phyloP scores from a whole-genome alignment of 306 rosid species.

The Oxytropis ochrocephala region DNA sequence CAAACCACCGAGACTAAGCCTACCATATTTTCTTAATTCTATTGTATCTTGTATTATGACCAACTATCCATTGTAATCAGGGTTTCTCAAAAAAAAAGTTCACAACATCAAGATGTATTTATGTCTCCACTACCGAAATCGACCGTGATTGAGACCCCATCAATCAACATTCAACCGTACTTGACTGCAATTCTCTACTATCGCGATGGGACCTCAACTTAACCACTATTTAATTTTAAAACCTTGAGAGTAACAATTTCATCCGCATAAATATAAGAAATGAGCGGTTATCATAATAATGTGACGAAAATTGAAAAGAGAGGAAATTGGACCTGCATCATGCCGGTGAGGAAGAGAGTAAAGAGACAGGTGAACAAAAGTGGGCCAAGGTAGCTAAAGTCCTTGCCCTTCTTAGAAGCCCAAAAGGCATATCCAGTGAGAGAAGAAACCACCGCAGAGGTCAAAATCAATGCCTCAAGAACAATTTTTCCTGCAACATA shows the following conservation, averaged over 20 bases:
- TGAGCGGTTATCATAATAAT: neutral
- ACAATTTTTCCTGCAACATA: conserved; percentile 70
- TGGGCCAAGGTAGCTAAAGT: conserved; percentile 94
- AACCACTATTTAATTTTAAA: no score
- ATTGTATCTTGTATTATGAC: neutral
- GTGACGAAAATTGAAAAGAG: neutral
- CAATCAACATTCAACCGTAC: neutral
- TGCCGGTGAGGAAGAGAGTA: conserved; percentile 54
- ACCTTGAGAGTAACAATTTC: neutral
- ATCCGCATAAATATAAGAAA: neutral
- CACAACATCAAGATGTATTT: no score
- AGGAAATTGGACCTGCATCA: conserved; percentile 65
- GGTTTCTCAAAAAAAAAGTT: no score
- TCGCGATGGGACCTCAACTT: no score
- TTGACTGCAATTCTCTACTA: no score
- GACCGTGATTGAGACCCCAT: no score
- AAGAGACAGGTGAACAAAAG: conserved; percentile 74
- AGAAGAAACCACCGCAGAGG: conserved; percentile 78
- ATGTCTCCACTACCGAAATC: no score
- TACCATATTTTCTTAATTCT: neutral
- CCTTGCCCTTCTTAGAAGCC: conserved; percentile 99
- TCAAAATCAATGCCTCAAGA: conserved; percentile 87
- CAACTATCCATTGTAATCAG: neutral
- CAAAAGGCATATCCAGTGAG: conserved; percentile 88
- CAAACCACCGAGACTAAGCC: neutral